Percentiles rank a stretch among this genome's conserved stretches.
These are phyloP conservation scores for Gelatoporia subvermispora DNA, from an alignment of 768 basidiomycete genomes.

Conservation along the genomic window DNA sequence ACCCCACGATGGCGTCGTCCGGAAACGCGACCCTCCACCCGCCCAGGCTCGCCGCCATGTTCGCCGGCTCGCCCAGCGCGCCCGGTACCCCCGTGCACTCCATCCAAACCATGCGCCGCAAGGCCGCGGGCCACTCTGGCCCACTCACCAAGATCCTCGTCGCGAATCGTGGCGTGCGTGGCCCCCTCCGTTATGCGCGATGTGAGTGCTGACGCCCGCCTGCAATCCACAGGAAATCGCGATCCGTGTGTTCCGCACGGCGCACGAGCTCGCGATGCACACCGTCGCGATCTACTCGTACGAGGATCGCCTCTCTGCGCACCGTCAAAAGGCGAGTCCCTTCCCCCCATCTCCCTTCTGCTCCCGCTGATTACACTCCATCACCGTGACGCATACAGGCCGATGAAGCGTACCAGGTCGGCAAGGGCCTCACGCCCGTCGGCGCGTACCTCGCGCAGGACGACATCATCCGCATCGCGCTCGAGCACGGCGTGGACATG, in stretches of 20 bases:
- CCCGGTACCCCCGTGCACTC: constrained; percentile 86
- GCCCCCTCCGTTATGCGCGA: background rate
- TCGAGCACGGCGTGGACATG: constrained; percentile 99
- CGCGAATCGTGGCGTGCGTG: constrained; percentile 82
- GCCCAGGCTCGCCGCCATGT: constrained; percentile 66
- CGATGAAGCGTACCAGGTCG: constrained; percentile 98
- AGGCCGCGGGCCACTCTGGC: constrained; percentile 85
- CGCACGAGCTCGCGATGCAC: constrained; percentile 98
- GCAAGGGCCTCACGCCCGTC: constrained; percentile 93
- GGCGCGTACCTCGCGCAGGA: constrained; percentile 97
- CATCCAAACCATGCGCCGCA: constrained; percentile 87
- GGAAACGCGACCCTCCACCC: constrained; percentile 47
- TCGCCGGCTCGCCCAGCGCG: constrained; percentile 67
- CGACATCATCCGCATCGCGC: constrained; percentile 92
- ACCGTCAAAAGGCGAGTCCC: constrained; percentile 85
- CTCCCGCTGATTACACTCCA: background rate
- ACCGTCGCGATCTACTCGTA: constrained; percentile 98
- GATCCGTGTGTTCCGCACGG: constrained; percentile 95
- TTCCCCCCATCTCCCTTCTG: background rate
- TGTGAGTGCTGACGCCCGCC: background rate
- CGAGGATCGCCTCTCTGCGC: constrained; percentile 94
- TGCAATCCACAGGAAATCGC: constrained; percentile 79
- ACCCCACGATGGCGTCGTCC: constrained; percentile 11
- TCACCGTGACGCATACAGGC: constrained; percentile 44
- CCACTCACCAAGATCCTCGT: constrained; percentile 90